phyloP scores from a whole-genome alignment of 306 rosid species.

The Vigna hirtella region DNA sequence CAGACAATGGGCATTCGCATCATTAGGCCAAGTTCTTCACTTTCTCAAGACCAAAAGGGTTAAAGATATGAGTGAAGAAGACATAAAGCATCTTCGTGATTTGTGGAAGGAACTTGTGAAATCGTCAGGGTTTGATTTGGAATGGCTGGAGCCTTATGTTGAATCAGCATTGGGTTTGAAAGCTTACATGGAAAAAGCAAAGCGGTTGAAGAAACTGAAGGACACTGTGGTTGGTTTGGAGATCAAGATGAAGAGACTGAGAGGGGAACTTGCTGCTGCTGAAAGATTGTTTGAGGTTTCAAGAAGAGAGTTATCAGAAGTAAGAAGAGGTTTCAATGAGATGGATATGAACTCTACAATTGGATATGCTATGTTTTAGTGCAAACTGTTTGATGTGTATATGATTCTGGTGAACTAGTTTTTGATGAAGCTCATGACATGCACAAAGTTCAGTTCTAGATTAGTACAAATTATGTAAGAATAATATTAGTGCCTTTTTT shows the following conservation, averaged over 20 bases:
- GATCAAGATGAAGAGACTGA: slow-evolving; percentile 45
- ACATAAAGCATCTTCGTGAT: slow-evolving; percentile 14
- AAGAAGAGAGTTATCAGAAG: slow-evolving; percentile 35
- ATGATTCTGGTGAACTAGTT: neutral
- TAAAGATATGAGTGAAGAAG: slow-evolving; percentile 44
- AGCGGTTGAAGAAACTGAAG: slow-evolving; percentile 29
- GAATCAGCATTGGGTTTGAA: slow-evolving; percentile 47
- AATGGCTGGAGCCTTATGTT: slow-evolving; percentile 55
- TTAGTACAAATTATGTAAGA: slow-evolving; percentile 2
- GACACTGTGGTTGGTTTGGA: slow-evolving; percentile 48
- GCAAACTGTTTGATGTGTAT: neutral
- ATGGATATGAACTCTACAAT: slow-evolving; percentile 44
- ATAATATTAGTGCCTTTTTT: too few species aligned
- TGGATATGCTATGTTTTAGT: slow-evolving; percentile 48
- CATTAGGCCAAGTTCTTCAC: slow-evolving; percentile 48
- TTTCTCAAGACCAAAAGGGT: slow-evolving; percentile 49
- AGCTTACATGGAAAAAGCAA: slow-evolving; percentile 38
- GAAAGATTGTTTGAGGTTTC: slow-evolving; percentile 42
- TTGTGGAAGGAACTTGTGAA: slow-evolving; percentile 53
- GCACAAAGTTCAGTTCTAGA: neutral
- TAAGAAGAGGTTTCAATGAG: slow-evolving; percentile 41
- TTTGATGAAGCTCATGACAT: neutral
- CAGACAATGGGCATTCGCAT: slow-evolving; percentile 48
- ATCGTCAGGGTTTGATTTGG: slow-evolving; percentile 51
- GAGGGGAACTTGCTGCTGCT: slow-evolving; percentile 42